Base-by-base conservation (phyloP, 257 asterid species). In the Nyctanthes arbortristis region DNA sequence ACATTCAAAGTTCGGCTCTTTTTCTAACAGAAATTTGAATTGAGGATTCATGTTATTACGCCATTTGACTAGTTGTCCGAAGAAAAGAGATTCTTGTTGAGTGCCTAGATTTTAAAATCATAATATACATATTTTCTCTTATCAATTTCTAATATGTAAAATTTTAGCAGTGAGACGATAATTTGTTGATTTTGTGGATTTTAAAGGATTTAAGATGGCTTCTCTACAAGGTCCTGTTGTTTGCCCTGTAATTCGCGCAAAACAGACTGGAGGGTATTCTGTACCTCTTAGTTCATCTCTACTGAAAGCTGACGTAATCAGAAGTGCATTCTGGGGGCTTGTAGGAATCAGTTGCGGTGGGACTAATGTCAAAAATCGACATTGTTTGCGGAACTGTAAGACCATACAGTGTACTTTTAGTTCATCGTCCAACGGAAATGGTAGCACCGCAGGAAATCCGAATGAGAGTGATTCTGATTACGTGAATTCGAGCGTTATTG, bases 341-440 rank as follows among this genome's bases (percentile, higher is more conserved):
- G 85, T 79, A 65, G 83, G 79, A 67, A 62, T 76, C 18, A 57
- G 49, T 13, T 29, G 33, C 45, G 66, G 69, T 74, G 52, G 36
- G 63, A 30, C 37, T 70, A 70, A 40, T 33, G 67, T 72, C 68
- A 71, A 78, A 69, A 36, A 29, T 68, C 85, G 67, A 40, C 75
- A 63, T 3, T 67, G 33, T 40, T 33, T 16, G 54, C 79, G 76
- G 78, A 74, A 72, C 74, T 72, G 71, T 70, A 81, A 71, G 67
- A 75, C 69, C 10, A 81, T 87, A 18, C 75, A 74, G 13, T 69
- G 92, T 73, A 87, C 85, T 71, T 87, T 88, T 84, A 93, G 93
- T 74, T 93, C 98, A 2, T 84, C 98, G 16, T 88, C 97, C 24
- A 81, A 90, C 66, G 98, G 91, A 33, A 87, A 87, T 78, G 96